These are phyloP conservation scores for Ogataea glucozyma DNA, from an alignment of 805 yeast genomes.

Conservation along the genomic window DNA sequence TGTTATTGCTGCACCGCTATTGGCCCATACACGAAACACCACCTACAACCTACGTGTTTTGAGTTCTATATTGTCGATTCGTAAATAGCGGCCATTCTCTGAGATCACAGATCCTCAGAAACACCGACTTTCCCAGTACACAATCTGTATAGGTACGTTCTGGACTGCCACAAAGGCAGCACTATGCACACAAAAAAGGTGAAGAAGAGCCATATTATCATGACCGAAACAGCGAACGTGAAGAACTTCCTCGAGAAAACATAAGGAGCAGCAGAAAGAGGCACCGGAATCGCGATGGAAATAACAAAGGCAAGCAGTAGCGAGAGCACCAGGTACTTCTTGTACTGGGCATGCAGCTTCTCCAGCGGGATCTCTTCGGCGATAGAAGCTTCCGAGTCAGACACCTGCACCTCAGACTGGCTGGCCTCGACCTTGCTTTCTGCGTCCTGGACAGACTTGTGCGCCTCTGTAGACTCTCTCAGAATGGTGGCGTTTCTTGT, in stretches of 20 bases:
- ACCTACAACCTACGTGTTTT: too few species aligned
- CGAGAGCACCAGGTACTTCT: conserved; percentile 21
- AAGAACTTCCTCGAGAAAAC: conserved; percentile 37
- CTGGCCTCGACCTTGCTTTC: neutral
- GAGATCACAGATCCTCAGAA: too few species aligned
- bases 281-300: conserved; percentile 34
- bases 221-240: conserved; percentile 30
- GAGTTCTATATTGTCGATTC: neutral
- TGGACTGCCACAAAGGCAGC: conserved; percentile 33
- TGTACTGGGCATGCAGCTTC: conserved; percentile 5
- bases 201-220: conserved; percentile 36
- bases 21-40: too few species aligned
- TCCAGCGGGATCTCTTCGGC: conserved; percentile 8
- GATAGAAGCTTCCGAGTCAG: neutral
- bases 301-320: conserved; percentile 24
- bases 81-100: too few species aligned
- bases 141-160: conserved; percentile 2
- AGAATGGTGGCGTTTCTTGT: conserved; percentile 6
- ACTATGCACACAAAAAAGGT: conserved; percentile 39
- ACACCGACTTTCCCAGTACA: too few species aligned
- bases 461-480: neutral
- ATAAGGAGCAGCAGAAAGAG: conserved; percentile 38
- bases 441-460: neutral
- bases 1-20: too few species aligned
- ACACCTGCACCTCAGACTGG: neutral